Percentiles rank a stretch among this genome's conserved stretches.
These are phyloP conservation scores for Zymoseptoria tritici DNA, from an alignment of 2,329 filamentous ascomycete genomes.

Conservation along the genomic window DNA sequence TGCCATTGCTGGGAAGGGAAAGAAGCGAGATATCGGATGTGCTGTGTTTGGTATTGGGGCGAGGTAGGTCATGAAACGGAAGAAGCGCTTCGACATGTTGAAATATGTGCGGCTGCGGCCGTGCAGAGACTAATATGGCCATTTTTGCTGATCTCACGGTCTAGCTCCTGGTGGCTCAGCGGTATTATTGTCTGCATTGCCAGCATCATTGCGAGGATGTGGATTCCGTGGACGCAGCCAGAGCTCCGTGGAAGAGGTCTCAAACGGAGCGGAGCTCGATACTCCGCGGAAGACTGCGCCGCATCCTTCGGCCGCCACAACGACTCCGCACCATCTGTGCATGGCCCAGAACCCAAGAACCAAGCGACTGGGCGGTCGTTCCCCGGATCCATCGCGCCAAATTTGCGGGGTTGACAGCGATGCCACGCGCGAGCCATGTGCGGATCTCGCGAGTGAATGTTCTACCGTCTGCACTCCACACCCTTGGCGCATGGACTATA, in stretches of 20 bases:
- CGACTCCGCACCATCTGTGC: neutral
- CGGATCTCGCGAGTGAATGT: neutral
- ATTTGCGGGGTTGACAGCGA: neutral
- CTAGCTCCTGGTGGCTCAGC: neutral
- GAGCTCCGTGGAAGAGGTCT: neutral
- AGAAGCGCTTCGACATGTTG: neutral
- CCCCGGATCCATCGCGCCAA: neutral
- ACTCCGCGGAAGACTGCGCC: neutral
- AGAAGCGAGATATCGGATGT: neutral
- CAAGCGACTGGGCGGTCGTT: neutral
- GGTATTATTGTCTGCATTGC: neutral
- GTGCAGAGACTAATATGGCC: neutral
- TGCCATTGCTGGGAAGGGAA: neutral
- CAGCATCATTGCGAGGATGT: neutral
- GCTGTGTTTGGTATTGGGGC: neutral
- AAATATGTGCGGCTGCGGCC: neutral
- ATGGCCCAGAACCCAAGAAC: neutral
- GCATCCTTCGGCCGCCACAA: neutral
- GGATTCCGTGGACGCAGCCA: neutral
- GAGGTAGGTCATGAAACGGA: neutral
- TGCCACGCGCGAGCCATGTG: neutral
- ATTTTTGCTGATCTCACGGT: neutral
- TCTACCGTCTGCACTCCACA: neutral
- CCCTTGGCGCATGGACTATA: neutral
- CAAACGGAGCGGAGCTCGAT: neutral